These are phyloP conservation scores for Populus tremula DNA, from an alignment of 345 rosid genomes.

Conservation along the genomic window DNA sequence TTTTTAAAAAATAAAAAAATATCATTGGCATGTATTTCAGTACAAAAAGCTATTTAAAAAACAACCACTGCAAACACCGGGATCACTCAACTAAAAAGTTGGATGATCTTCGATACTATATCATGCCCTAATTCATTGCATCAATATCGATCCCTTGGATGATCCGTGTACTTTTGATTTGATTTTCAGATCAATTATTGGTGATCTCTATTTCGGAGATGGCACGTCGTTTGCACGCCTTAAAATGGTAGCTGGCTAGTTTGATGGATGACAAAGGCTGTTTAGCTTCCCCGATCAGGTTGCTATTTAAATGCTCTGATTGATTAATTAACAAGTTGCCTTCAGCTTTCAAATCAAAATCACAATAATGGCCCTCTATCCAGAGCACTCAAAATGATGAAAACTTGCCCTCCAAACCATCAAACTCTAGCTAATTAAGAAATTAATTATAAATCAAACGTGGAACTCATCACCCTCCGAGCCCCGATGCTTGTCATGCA, in stretches of 20 bases:
- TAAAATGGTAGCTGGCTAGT: neutral
- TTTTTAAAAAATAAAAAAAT: too few relatives aligned
- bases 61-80: too few relatives aligned
- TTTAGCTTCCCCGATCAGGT: neutral
- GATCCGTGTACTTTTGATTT: neutral
- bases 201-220: neutral
- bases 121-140: too few relatives aligned
- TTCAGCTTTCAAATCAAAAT: neutral
- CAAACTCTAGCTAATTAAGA: neutral
- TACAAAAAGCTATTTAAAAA: too few relatives aligned
- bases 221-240: neutral
- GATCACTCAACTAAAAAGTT: too few relatives aligned
- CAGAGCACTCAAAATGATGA: neutral
- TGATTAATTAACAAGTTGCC: neutral
- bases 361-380: neutral
- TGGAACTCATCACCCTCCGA: neutral
- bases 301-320: neutral
- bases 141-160: too few relatives aligned
- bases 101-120: too few relatives aligned
- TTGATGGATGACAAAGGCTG: neutral
- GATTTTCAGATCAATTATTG: neutral
- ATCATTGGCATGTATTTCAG: too few relatives aligned
- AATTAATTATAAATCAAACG: too few relatives aligned
- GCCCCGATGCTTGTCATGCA: neutral
- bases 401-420: neutral